These are phyloP conservation scores for Sporothrix pseudoabietina DNA, from an alignment of 2,329 filamentous ascomycete species.

Conservation along the genomic window DNA sequence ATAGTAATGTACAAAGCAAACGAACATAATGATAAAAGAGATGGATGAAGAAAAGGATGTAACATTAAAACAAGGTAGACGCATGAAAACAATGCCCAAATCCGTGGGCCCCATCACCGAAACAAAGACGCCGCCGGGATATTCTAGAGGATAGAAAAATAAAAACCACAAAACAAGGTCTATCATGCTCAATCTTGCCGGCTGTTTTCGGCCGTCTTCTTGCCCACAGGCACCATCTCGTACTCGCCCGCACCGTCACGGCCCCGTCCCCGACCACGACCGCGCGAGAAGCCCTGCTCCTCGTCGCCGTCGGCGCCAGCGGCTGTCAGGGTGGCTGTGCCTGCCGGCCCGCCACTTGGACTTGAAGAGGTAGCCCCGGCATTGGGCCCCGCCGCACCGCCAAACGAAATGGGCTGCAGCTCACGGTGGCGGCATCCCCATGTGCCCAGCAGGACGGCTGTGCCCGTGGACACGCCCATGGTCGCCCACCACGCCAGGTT, in stretches of 20 bases:
- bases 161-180: background rate
- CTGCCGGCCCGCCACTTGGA: conserved; percentile 34
- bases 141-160: background rate
- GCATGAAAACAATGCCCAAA: background rate
- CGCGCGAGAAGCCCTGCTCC: conserved; percentile 55
- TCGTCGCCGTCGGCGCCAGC: conserved; percentile 43
- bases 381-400: conserved; percentile 50
- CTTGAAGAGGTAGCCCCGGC: conserved; percentile 27
- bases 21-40: background rate
- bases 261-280: conserved; percentile 55
- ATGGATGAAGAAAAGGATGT: background rate
- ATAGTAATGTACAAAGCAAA: background rate
- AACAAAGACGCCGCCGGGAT: background rate
- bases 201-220: conserved; percentile 41
- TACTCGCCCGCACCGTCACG: conserved; percentile 62
- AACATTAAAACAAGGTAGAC: background rate
- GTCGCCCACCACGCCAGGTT: conserved; percentile 84
- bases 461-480: conserved; percentile 51
- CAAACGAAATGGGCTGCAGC: conserved; percentile 84
- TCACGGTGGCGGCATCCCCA: conserved; percentile 94
- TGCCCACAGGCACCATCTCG: conserved; percentile 62
- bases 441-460: conserved; percentile 66
- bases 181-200: conserved; percentile 25
- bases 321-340: conserved; percentile 16
- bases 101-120: background rate